Percentiles rank a stretch among this genome's conserved stretches.
phyloP scores from a whole-genome alignment of 495 filamentous ascomycete genomes.

The Aspergillus wentii region DNA sequence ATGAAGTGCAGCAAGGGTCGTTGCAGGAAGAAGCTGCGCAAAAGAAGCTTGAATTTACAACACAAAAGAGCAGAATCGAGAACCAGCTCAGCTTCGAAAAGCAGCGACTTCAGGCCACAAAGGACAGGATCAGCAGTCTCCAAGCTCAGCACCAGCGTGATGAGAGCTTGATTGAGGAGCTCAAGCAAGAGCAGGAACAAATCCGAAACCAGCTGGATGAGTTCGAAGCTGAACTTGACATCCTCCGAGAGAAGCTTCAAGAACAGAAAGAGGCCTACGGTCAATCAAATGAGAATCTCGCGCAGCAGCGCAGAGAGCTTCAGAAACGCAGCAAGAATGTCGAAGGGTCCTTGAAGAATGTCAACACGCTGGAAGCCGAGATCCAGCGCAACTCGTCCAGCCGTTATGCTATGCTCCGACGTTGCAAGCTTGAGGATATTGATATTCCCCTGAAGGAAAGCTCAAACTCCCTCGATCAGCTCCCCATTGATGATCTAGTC shows the following conservation, averaged over 20 bases:
- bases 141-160: slow-evolving; percentile 63
- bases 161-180: slow-evolving; percentile 57
- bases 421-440: slow-evolving; percentile 92
- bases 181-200: slow-evolving; percentile 66
- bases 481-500: slow-evolving; percentile 81
- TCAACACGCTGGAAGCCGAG: slow-evolving; percentile 72
- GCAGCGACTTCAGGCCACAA: slow-evolving; percentile 60
- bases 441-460: slow-evolving; percentile 72
- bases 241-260: slow-evolving; percentile 66
- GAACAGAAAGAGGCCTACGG: slow-evolving; percentile 59
- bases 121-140: slow-evolving; percentile 62
- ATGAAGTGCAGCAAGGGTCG: slow-evolving; percentile 88
- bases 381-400: slow-evolving; percentile 77
- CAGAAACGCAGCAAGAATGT: slow-evolving; percentile 79
- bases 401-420: slow-evolving; percentile 76
- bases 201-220: slow-evolving; percentile 70
- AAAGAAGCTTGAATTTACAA: slow-evolving; percentile 79
- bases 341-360: slow-evolving; percentile 70
- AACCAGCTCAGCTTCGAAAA: slow-evolving; percentile 75
- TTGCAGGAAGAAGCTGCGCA: slow-evolving; percentile 82
- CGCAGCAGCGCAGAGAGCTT: slow-evolving; percentile 73
- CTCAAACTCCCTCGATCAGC: slow-evolving; percentile 69
- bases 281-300: slow-evolving; percentile 70
- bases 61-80: slow-evolving; percentile 76
- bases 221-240: slow-evolving; percentile 70